These are phyloP conservation scores for Echium plantagineum DNA, from an alignment of 257 asterid genomes.

Conservation along the genomic window DNA sequence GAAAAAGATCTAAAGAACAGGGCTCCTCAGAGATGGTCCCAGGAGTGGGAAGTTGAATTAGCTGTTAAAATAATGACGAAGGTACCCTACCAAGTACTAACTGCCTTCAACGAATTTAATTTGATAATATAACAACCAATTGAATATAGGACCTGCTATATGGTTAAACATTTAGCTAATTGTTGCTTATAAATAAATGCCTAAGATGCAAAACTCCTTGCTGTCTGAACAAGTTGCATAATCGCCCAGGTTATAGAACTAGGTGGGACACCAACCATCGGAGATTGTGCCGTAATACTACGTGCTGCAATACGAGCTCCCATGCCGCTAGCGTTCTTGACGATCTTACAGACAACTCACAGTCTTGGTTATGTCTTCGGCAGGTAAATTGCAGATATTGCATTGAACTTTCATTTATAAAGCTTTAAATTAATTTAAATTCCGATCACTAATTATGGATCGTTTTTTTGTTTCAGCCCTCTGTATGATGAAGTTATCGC, in stretches of 20 bases:
- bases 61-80: slow-evolving; percentile 68
- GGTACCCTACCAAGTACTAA: slow-evolving; percentile 22
- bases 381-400: slow-evolving; percentile 36
- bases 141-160: not conserved
- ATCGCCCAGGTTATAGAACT: slow-evolving; percentile 74
- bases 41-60: slow-evolving; percentile 98
- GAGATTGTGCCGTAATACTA: slow-evolving; percentile 90
- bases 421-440: not conserved
- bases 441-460: slow-evolving; percentile 3
- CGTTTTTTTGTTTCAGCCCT: slow-evolving; percentile 41
- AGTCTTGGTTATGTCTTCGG: slow-evolving; percentile 68
- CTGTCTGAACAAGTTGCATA: slow-evolving; percentile 5
- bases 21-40: slow-evolving; percentile 90
- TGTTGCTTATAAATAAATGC: not conserved
- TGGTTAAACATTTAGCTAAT: not conserved
- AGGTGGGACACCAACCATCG: slow-evolving; percentile 90
- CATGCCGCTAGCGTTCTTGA: slow-evolving; percentile 81
- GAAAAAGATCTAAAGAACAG: slow-evolving; percentile 75
- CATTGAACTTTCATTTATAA: not conserved
- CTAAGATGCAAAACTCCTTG: not conserved
- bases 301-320: slow-evolving; percentile 98
- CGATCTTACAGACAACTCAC: slow-evolving; percentile 88
- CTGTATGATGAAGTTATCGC: slow-evolving; percentile 71
- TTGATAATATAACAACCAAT: not conserved
- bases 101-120: not conserved